Base-by-base conservation (phyloP, 352 stramenopile species). In the Phytophthora multivora region DNA sequence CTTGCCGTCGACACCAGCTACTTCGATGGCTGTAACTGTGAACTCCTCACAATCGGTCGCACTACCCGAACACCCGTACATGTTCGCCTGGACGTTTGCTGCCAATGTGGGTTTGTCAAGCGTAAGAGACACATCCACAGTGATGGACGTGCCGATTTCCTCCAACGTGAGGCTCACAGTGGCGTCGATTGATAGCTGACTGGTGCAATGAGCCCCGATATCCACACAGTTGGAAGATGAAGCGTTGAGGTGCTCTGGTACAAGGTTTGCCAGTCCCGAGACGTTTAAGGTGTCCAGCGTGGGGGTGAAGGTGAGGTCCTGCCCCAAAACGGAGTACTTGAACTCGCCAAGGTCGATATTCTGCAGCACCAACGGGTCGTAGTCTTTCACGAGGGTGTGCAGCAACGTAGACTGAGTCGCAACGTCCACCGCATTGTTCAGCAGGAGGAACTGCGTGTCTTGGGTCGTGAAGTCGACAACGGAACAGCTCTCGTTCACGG, bases 281-380 rank as follows among this genome's bases (percentile, higher is more conserved):
- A 82, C 57, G 49, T 72, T 79, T 40, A 86, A 65, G 23, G 43
- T 39, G 39, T 86, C 57, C 48, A 86, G 73, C 31, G 67, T 73
- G 2, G 76, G 79, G 26, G 60, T 82, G 63, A 85, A 65, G 18
- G 54, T 70, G 33, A 89, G 82, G 66, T 84, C 65, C 23, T 76
- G 51, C 50, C 77, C 77, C 21, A 85, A 57, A 21, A 70, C 26
- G 3, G 62, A 66, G 53, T 81, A 68, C 25, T 66, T 77, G 46
- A 86, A 82, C 25, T 68, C 57, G 18, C 79, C 59, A 13, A 75
- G 66, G 25, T 72, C 49, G 23, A 83, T 62, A 36, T 66, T 63
- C 50, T 87, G 59, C 35, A 83, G 43, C 31, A 72, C 50, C 16
- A 83, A 43, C 23, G 77, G 74, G 50, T 84, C 77, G 38, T 74